Evolutionary conservation across 2,329 filamentous ascomycete genomes (phyloP).

Genomic region (Beauveria scarabaeidicola): DNA sequence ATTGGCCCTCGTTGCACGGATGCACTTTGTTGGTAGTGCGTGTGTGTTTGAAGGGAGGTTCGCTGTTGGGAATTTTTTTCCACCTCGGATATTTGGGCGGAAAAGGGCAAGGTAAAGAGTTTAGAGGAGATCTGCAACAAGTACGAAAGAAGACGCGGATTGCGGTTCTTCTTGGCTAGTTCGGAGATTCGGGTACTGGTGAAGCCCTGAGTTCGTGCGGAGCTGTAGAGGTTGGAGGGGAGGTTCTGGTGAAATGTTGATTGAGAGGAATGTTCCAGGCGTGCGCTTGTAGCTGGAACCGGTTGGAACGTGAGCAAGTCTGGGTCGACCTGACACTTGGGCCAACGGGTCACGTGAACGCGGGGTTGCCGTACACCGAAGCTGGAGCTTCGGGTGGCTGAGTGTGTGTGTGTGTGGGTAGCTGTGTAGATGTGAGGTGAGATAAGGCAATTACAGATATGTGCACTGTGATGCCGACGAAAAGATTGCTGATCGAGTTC

Average conservation of each 20-base stretch:
- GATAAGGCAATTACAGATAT: neutral
- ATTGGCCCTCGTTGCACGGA: slow-evolving; percentile 9
- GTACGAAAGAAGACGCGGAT: neutral
- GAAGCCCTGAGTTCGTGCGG: slow-evolving; percentile 6
- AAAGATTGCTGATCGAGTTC: neutral
- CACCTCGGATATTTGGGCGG: neutral
- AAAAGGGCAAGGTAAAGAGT: neutral
- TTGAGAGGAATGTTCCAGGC: slow-evolving; percentile 11
- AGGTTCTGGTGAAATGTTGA: slow-evolving; percentile 7
- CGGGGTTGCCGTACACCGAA: slow-evolving; percentile 18
- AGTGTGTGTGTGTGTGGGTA: neutral
- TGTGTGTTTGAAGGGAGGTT: slow-evolving; percentile 2
- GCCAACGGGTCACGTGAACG: slow-evolving; percentile 24
- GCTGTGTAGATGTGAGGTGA: neutral
- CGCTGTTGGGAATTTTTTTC: slow-evolving; percentile 8
- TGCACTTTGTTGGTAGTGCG: slow-evolving; percentile 9
- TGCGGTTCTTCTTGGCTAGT: neutral
- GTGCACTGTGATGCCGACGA: neutral
- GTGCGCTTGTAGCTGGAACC: neutral
- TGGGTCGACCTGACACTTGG: neutral
- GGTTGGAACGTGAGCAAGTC: neutral
- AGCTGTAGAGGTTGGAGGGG: neutral
- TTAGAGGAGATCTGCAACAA: neutral
- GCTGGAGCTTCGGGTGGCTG: neutral
- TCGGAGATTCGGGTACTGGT: neutral